Base-by-base conservation (phyloP, 345 rosid species). In the Aquilaria malaccensis region DNA sequence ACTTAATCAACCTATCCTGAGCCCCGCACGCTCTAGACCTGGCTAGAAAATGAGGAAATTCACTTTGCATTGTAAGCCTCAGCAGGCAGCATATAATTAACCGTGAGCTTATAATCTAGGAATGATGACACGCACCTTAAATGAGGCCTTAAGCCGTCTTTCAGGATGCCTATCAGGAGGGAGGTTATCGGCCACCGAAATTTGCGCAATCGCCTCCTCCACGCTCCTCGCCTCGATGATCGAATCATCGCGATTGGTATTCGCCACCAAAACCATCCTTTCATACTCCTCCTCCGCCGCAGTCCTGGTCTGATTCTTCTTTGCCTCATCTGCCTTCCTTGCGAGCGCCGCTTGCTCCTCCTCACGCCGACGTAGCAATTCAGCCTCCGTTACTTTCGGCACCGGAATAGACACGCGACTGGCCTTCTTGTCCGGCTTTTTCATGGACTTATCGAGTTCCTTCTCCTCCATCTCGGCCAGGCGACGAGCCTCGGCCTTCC, bases 211-310 rank as follows among this genome's bases (percentile, higher is more conserved):
- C 2, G 99, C 99, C 61, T 94, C 97, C 75, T 85, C 95, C 51
- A 94, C 96, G 30, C 69, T 78, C 64, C 86, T 85, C 0, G 99
- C 99, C 61, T 94, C 99, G 2, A 94, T 79, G 15, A 88, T 30
- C 2, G 87, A 86, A 60, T 94, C 95, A 50, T 90, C 99, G 13
- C 99, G 77, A 64, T 94, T 94, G 22, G 92, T 90, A 61, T 94
- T 94, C 45, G 83, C 53, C 58, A 90, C 95, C 61, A 76, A 52
- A 49, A 94, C 85, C 84, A 83, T 82, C 77, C 76, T 79, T 72
- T 94, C 99, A 61, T 90, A 94, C 80, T 94, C 99, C 67, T 90
- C 96, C 70, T 80, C 95, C n/a, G 46, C 96, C 33, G 91, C 92
- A 52, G 79, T 84, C 71, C 99, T 75, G 5, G 47, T 70, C 74